A percentile compares a stretch with the other conserved stretches of the same genome.
These are phyloP conservation scores for Schizopora paradoxa DNA, from an alignment of 1,284 basidiomycete genomes.

Conservation along the genomic window DNA sequence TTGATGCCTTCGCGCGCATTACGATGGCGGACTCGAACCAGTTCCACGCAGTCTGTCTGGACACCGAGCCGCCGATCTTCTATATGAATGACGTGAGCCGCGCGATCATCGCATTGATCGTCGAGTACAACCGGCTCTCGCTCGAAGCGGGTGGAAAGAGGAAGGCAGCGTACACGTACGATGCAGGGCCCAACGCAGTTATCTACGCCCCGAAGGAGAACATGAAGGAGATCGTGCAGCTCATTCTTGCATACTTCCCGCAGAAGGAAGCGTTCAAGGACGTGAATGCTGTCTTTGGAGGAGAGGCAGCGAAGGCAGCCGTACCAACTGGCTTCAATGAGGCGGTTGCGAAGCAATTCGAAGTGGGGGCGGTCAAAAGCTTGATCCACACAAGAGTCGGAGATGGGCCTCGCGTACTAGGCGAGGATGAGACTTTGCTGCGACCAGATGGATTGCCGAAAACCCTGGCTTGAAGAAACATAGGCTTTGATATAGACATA, in stretches of 20 bases:
- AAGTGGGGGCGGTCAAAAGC: slow-evolving; percentile 74
- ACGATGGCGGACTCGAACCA: slow-evolving; percentile 98
- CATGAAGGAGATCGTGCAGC: slow-evolving; percentile 70
- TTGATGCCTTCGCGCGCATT: slow-evolving; percentile 83
- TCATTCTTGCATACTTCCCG: slow-evolving; percentile 82
- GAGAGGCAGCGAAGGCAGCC: slow-evolving; percentile 34
- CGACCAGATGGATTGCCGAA: slow-evolving; percentile 55
- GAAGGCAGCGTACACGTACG: slow-evolving; percentile 95
- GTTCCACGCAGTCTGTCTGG: slow-evolving; percentile 97
- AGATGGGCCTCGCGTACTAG: slow-evolving; percentile 76
- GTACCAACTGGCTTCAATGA: slow-evolving; percentile 73
- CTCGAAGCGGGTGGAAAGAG: slow-evolving; percentile 55
- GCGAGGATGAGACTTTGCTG: slow-evolving; percentile 50
- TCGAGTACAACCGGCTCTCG: slow-evolving; percentile 90
- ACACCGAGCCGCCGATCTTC: slow-evolving; percentile 97
- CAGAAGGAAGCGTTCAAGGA: slow-evolving; percentile 72
- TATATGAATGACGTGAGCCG: slow-evolving; percentile 98
- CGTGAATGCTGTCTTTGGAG: slow-evolving; percentile 57
- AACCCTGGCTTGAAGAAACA: slow-evolving; percentile 22
- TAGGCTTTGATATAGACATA: too few relatives aligned
- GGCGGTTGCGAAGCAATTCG: slow-evolving; percentile 68
- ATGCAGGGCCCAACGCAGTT: slow-evolving; percentile 98
- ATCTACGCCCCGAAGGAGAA: slow-evolving; percentile 85
- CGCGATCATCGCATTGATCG: slow-evolving; percentile 80
- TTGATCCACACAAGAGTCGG: slow-evolving; percentile 91